Conservation (phyloP, 2,329 filamentous ascomycete genomes). For the Dactylellina haptotyla region DNA sequence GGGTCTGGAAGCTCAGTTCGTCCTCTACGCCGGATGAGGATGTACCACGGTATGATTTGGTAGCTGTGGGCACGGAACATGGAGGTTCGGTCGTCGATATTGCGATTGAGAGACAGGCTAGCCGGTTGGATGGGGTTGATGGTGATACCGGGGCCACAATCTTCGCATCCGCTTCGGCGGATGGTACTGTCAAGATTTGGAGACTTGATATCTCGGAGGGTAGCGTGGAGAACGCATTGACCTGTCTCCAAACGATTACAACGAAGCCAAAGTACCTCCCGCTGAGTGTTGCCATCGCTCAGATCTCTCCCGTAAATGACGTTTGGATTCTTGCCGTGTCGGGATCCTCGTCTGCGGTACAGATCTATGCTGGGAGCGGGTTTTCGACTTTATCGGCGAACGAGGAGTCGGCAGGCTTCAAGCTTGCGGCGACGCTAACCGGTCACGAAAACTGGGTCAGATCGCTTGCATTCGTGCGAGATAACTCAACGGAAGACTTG, state of each 20-base stretch:
- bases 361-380: conserved; percentile 69
- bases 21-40: not conserved
- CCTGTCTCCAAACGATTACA: conserved; percentile 75
- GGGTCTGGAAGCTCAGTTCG: conserved; percentile 60
- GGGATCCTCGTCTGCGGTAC: conserved; percentile 83
- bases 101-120: conserved; percentile 33
- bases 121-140: not conserved
- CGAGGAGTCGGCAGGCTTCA: conserved; percentile 66
- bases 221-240: conserved; percentile 56
- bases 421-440: conserved; percentile 77
- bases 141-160: conserved; percentile 55
- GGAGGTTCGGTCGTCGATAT: conserved; percentile 50
- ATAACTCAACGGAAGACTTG: conserved; percentile 70
- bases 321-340: conserved; percentile 80
- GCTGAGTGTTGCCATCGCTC: conserved; percentile 75
- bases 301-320: conserved; percentile 63
- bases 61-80: conserved; percentile 9
- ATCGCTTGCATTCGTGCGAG: conserved; percentile 79
- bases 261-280: conserved; percentile 84
- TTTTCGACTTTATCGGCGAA: conserved; percentile 65
- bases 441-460: conserved; percentile 97
- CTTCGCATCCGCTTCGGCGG: conserved; percentile 71
- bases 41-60: conserved; percentile 30
- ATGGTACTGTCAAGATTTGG: conserved; percentile 75
- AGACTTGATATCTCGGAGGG: conserved; percentile 63